These are phyloP conservation scores for Coemansia sp. DNA, from an alignment of 192 early-diverging fungal genomes.

Conservation along the genomic window DNA sequence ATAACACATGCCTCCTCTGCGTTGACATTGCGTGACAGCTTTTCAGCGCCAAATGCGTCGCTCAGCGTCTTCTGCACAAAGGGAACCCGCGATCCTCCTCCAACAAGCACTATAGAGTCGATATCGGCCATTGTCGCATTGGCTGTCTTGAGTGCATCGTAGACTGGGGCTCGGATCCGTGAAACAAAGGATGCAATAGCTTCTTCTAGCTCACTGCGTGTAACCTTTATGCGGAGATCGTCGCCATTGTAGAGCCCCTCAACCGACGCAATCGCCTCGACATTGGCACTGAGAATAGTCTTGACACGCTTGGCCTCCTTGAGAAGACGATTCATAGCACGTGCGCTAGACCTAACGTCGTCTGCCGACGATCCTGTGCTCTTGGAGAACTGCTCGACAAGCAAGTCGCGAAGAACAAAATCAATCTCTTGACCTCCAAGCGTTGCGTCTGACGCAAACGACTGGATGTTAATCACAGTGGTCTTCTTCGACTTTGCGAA, in stretches of 20 bases:
- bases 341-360: constrained; percentile 64
- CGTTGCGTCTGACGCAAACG: constrained; percentile 76
- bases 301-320: constrained; percentile 96
- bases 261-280: constrained; percentile 79
- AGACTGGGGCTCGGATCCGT: constrained; percentile 74
- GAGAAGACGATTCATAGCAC: constrained; percentile 86
- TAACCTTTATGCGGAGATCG: constrained; percentile 80
- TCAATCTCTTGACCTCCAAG: constrained; percentile 91
- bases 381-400: constrained; percentile 75
- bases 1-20: constrained; percentile 94
- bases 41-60: constrained; percentile 71
- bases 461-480: constrained; percentile 77
- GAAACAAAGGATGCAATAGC: constrained; percentile 62
- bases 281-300: constrained; percentile 93
- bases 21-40: constrained; percentile 93
- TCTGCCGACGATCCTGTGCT: constrained; percentile 50
- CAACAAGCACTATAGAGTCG: constrained; percentile 89
- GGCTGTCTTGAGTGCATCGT: constrained; percentile 67
- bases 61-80: constrained; percentile 73
- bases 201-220: constrained; percentile 77
- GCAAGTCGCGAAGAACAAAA: constrained; percentile 73
- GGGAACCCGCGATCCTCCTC: constrained; percentile 89
- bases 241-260: constrained; percentile 84
- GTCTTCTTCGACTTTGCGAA: constrained; percentile 55
- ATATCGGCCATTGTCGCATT: constrained; percentile 69